phyloP scores from a whole-genome alignment of 169 alveolate species.

The Plasmodium chabaudi region DNA sequence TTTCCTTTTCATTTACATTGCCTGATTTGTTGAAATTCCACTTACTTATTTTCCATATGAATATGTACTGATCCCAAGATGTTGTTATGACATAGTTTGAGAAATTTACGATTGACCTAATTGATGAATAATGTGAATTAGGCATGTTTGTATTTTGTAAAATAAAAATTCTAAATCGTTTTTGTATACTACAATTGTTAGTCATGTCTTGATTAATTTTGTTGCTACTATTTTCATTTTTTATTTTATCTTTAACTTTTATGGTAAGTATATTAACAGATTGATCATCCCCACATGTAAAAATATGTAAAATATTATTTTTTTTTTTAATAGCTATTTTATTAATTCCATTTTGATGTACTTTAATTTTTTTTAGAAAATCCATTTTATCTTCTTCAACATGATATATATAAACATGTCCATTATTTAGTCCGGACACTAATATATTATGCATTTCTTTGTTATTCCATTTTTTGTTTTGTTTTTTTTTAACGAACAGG shows the following conservation, averaged over 20 bases:
- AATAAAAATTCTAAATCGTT: background rate
- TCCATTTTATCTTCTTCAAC: conserved; percentile 9
- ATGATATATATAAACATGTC: conserved; percentile 22
- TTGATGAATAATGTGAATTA: conserved; percentile 53
- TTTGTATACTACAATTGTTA: too few species aligned
- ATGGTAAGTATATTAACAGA: conserved; percentile 43
- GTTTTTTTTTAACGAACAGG: background rate
- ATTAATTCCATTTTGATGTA: conserved; percentile 72
- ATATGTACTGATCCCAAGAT: conserved; percentile 69
- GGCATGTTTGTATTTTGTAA: conserved; percentile 23
- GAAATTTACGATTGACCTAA: conserved; percentile 29
- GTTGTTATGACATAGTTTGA: conserved; percentile 29
- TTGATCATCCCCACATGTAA: conserved; percentile 68
- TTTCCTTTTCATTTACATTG: background rate
- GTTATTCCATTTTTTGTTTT: background rate
- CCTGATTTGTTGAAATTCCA: too few species aligned
- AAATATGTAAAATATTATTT: conserved; percentile 13
- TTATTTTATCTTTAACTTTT: background rate
- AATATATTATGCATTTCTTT: conserved; percentile 5
- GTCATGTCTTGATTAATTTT: background rate
- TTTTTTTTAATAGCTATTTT: conserved; percentile 31
- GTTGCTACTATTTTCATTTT: background rate
- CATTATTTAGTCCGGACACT: conserved; percentile 53
- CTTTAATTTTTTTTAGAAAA: conserved; percentile 15
- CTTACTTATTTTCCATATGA: conserved; percentile 31